Base-by-base conservation (phyloP, 805 yeast species). In the Saccharomycopsis selenospora region DNA sequence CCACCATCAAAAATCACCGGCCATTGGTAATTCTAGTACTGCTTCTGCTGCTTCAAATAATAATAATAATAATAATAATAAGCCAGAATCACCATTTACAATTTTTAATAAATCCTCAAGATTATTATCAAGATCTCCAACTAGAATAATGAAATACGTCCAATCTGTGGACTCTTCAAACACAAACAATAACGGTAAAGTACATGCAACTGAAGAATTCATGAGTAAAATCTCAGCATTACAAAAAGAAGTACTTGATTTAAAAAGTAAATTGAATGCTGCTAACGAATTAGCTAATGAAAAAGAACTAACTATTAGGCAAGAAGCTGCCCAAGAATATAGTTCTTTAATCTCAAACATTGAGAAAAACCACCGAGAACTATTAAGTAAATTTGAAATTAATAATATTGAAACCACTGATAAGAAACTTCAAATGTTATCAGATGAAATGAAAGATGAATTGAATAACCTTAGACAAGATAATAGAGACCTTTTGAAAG, bases 391-490 rank as follows among this genome's bases (percentile, higher is more conserved):
- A 10, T 66, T 73, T 58, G 64, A 67, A 47, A 72, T 69, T 55
- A 65, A 77, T 3, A 72, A 68, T 22, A 80, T 71, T 54, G 70
- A 66, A 36, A 68, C 63, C 43, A 82, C 82, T 1, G 76, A 76
- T 55, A 52, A 58, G 25, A 69, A 67, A 49, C 51, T 60, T 8
- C 47, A 45, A 36, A 29, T 51, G 28, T 27, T 48, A 11, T 42
- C 33, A 18, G 29, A 30, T n/a, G 50, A 53, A 8, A 36, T 45
- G 49, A 36, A 42, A 22, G 45, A 29, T 18, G 56, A 53, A 22
- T 53, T 50, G 1, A 40, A 36, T 29, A 53, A 48, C 42, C 40
- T 52, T 20, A 42, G 44, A 25, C 42, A 45, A 24, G 52, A 52
- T 24, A 49, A 48, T 20, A 13, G 24, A 14, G 48, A 48, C 20